phyloP scores from a whole-genome alignment of 208 protist genomes.

The Trypanosoma scelopori region DNA sequence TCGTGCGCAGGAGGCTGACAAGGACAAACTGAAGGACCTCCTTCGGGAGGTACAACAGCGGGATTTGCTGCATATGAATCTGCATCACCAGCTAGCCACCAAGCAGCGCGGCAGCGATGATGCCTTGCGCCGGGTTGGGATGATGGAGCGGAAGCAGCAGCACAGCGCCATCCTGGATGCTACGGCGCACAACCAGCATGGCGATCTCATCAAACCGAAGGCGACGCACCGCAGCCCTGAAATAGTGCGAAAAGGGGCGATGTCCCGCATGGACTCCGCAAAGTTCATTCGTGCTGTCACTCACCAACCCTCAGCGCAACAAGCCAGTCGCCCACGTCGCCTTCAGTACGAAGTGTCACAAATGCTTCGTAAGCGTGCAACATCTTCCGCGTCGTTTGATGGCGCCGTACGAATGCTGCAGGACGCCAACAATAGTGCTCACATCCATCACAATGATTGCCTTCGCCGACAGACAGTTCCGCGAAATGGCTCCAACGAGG shows the following conservation, averaged over 20 bases:
- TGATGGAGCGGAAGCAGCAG: conserved; percentile 8
- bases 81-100: conserved; percentile 10
- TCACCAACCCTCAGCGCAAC: neutral
- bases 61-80: neutral
- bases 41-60: conserved; percentile 17
- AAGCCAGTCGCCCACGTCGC: neutral
- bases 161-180: conserved; percentile 10
- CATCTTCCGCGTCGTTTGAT: conserved; percentile 3
- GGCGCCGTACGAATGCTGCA: neutral
- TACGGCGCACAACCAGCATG: conserved; percentile 10
- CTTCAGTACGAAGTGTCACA: neutral
- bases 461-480: conserved; percentile 2
- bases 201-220: conserved; percentile 10
- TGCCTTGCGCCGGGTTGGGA: conserved; percentile 2
- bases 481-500: neutral
- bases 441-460: neutral
- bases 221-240: conserved; percentile 16
- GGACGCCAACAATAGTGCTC: neutral
- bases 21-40: conserved; percentile 11
- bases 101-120: conserved; percentile 18
- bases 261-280: conserved; percentile 3
- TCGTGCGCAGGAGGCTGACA: conserved; percentile 1
- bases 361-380: neutral
- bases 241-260: neutral
- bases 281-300: neutral